Base-by-base conservation (phyloP, 108 stramenopile genomes). In the Fistulifera pelliculosa region DNA sequence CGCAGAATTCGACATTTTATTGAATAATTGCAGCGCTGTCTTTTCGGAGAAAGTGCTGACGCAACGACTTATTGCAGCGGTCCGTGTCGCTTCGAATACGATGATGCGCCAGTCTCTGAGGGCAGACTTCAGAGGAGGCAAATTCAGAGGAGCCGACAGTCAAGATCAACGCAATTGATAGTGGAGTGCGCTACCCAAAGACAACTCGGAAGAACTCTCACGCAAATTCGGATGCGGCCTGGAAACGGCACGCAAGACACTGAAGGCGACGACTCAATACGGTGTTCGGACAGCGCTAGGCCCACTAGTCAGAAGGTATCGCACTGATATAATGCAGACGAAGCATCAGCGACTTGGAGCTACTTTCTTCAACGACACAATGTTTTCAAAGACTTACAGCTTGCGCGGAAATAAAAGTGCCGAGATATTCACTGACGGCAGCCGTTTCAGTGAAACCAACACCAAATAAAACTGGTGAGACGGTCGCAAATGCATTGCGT, bases 201-300 rank as follows among this genome's bases (percentile, higher is more conserved):
- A n/a, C n/a, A n/a, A n/a, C n/a, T n/a, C n/a, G n/a, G n/a, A n/a
- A n/a, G n/a, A n/a, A n/a, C n/a, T n/a, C n/a, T n/a, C n/a, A n/a
- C n/a, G n/a, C n/a, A n/a, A n/a, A n/a, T n/a, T n/a, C n/a, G n/a
- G n/a, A n/a, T n/a, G n/a, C n/a, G n/a, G n/a, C n/a, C n/a, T n/a
- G 47, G 47, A 48, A 11, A 18, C 47, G 47, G 47, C 47, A 15
- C 15, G 18, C 14, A 15, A 19, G 12, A 48, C 47, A n/a, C 47
- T 48, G n/a, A 15, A 48, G 18, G 47, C 16, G 10, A 17, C 16
- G 10, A 48, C 47, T 11, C 47, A 48, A 16, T n/a, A 48, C 10
- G 47, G 47, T 17, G 47, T 48, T 48, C 18, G 16, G 16, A 10
- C 16, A n/a, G 47, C 18, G 10, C n/a, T 10, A 10, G 16, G 10